A percentile compares a stretch with the other conserved stretches of the same genome.
Conservation (phyloP, 2,329 filamentous ascomycete species). For the Cordyceps fumosorosea region DNA sequence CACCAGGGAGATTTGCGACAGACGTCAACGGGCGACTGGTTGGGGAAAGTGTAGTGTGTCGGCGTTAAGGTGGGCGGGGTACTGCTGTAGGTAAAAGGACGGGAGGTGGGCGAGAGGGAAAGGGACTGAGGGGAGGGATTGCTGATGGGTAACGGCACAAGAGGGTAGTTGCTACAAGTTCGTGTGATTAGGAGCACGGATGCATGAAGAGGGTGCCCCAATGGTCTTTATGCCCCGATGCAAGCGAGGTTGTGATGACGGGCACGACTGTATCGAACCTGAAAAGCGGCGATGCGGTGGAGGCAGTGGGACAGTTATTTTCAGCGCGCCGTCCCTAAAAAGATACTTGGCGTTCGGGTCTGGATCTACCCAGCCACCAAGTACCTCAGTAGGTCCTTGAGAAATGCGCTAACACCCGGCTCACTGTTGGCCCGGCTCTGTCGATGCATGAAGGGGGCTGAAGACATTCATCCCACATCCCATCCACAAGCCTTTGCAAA, state of each 20-base stretch:
- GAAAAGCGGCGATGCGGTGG: not conserved
- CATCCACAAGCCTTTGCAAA: not conserved
- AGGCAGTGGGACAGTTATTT: too few species aligned
- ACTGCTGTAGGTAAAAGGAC: not conserved
- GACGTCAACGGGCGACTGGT: not conserved
- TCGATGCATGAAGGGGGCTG: not conserved
- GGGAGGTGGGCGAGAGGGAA: not conserved
- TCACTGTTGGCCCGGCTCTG: not conserved
- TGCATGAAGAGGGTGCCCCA: not conserved
- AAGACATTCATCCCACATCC: not conserved
- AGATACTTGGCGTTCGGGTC: too few species aligned
- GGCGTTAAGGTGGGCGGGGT: slow-evolving; percentile 8
- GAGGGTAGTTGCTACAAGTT: not conserved
- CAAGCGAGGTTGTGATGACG: slow-evolving; percentile 4
- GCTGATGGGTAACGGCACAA: not conserved
- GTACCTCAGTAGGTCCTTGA: not conserved
- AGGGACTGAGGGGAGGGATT: not conserved
- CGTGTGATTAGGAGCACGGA: not conserved
- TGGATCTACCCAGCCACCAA: too few species aligned
- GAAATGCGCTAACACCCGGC: not conserved
- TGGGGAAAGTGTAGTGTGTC: not conserved
- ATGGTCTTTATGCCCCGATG: slow-evolving; percentile 4
- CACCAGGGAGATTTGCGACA: not conserved
- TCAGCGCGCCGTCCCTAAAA: too few species aligned
- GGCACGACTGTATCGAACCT: not conserved